Percentiles rank a stretch among this genome's conserved stretches.
These are phyloP conservation scores for Blastobotrys attinorum DNA, from an alignment of 805 yeast genomes.

Conservation along the genomic window DNA sequence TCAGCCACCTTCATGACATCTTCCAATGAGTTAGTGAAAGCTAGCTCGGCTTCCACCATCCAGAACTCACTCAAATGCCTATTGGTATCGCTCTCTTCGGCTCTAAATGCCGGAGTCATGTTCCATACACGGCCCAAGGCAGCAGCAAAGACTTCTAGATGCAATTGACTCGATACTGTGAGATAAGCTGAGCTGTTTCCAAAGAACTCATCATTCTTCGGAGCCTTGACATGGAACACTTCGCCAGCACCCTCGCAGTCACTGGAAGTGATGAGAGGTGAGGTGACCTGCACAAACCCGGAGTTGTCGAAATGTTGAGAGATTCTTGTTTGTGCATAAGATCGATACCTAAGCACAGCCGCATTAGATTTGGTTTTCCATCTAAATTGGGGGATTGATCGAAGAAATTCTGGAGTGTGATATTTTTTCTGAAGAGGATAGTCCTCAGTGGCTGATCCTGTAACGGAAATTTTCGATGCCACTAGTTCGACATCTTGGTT, in stretches of 20 bases:
- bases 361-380: slow-evolving; percentile 64
- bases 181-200: slow-evolving; percentile 48
- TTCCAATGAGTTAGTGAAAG: slow-evolving; percentile 47
- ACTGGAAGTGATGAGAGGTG: slow-evolving; percentile 80
- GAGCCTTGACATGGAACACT: slow-evolving; percentile 51
- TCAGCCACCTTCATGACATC: slow-evolving; percentile 65
- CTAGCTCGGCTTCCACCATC: slow-evolving; percentile 93
- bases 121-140: slow-evolving; percentile 82
- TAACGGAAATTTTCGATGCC: slow-evolving; percentile 32
- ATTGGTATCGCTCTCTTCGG: slow-evolving; percentile 85
- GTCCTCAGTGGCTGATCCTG: slow-evolving; percentile 53
- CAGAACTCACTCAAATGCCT: slow-evolving; percentile 92
- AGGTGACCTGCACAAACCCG: slow-evolving; percentile 64
- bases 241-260: slow-evolving; percentile 99
- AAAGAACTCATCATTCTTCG: slow-evolving; percentile 34
- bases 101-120: slow-evolving; percentile 84
- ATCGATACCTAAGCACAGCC: slow-evolving; percentile 64
- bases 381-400: slow-evolving; percentile 69
- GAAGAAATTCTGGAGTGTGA: slow-evolving; percentile 56
- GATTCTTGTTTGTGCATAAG: slow-evolving; percentile 50
- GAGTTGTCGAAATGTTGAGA: slow-evolving; percentile 44
- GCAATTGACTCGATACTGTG: slow-evolving; percentile 90
- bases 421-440: slow-evolving; percentile 83
- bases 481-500: slow-evolving; percentile 46
- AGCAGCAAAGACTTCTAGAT: slow-evolving; percentile 70